phyloP scores from a whole-genome alignment of 1,284 basidiomycete genomes.

The Marasmius sp. region DNA sequence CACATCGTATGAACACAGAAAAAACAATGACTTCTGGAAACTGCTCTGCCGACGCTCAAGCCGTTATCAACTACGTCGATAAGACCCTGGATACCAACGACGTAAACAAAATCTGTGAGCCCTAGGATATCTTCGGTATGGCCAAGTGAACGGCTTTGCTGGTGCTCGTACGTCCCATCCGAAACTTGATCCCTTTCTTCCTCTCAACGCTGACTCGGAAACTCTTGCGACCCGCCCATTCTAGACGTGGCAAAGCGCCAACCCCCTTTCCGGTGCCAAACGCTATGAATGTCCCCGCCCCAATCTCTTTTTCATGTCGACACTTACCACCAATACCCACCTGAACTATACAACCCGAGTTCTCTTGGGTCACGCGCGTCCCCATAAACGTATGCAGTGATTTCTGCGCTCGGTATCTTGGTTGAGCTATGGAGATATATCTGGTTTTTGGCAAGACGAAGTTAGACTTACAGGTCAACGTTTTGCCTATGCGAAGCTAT shows the following conservation, averaged over 20 bases:
- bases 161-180: slow-evolving; percentile 21
- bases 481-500: too few species aligned
- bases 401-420: too few species aligned
- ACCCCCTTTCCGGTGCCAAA: slow-evolving; percentile 47
- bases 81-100: slow-evolving; percentile 47
- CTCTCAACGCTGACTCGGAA: background rate
- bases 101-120: slow-evolving; percentile 40
- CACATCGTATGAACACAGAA: background rate
- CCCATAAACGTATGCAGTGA: too few species aligned
- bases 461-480: too few species aligned
- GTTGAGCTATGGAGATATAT: too few species aligned
- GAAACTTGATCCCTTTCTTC: background rate
- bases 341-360: too few species aligned
- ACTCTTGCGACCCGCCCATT: slow-evolving; percentile 49
- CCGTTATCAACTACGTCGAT: slow-evolving; percentile 65
- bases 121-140: slow-evolving; percentile 63
- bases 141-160: slow-evolving; percentile 62
- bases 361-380: too few species aligned
- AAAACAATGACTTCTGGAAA: slow-evolving; percentile 65
- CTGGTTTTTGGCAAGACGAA: too few species aligned
- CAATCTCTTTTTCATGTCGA: too few species aligned
- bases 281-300: too few species aligned
- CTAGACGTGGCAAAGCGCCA: slow-evolving; percentile 64
- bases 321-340: too few species aligned
- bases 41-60: slow-evolving; percentile 69